A percentile compares a stretch with the other conserved stretches of the same genome.
Evolutionary conservation across 164 flowering plant genomes (phyloP).

Genomic region (Akebia trifoliata): DNA sequence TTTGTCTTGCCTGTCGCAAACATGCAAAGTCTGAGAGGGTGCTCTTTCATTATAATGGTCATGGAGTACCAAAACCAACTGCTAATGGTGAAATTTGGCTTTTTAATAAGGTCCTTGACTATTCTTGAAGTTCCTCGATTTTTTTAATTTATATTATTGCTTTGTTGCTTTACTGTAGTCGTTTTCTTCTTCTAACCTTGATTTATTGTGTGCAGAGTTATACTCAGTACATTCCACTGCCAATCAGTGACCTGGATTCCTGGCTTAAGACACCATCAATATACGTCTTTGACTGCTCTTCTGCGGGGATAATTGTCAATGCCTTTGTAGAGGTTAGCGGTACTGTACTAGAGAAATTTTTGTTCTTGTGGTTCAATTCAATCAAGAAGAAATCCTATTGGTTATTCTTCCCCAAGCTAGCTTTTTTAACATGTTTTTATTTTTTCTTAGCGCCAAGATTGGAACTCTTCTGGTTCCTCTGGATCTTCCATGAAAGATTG

Average conservation of each 20-base stretch:
- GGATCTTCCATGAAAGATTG: constrained; percentile 68
- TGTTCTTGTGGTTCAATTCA: too few relatives aligned
- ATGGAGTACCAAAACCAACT: constrained; percentile 98
- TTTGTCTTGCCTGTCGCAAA: constrained; percentile 80
- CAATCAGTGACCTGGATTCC: constrained; percentile 86
- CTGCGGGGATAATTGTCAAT: constrained; percentile 88
- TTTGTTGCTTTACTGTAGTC: background rate
- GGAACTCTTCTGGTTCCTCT: constrained; percentile 47
- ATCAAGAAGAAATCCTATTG: too few relatives aligned
- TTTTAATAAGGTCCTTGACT: constrained; percentile 68
- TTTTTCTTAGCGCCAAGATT: constrained; percentile 57
- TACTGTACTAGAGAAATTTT: too few relatives aligned
- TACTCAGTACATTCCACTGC: constrained; percentile 93
- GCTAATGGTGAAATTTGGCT: constrained; percentile 97
- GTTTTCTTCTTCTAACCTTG: background rate
- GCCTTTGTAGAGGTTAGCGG: constrained; percentile 72
- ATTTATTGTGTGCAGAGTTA: constrained; percentile 58
- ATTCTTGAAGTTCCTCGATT: background rate
- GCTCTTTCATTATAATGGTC: constrained; percentile 95
- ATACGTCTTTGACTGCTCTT: constrained; percentile 96
- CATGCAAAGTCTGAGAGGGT: constrained; percentile 93
- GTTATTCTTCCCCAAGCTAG: too few relatives aligned
- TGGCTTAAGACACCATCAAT: constrained; percentile 96
- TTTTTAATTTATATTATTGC: too few relatives aligned
- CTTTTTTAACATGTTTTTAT: too few relatives aligned